Evolutionary conservation across 345 rosid genomes (phyloP).

Genomic region (Bruguiera parviflora): DNA sequence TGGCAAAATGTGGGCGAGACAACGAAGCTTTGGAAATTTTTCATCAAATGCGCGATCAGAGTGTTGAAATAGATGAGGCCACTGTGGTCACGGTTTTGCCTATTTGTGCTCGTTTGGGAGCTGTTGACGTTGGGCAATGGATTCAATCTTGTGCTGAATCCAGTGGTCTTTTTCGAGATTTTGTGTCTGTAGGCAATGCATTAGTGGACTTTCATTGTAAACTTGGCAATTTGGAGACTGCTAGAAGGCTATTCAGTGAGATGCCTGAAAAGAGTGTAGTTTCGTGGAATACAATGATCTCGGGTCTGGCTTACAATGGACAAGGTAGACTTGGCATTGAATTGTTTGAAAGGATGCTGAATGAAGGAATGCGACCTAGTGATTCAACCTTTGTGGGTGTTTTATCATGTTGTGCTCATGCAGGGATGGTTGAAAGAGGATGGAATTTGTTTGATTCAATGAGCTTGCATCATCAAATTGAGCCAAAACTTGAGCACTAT

Average conservation of each 20-base stretch:
- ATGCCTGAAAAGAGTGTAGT: conserved; percentile 51
- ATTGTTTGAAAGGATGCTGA: conserved; percentile 53
- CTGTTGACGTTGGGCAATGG: conserved; percentile 46
- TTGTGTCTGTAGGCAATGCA: conserved; percentile 57
- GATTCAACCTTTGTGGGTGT: conserved; percentile 48
- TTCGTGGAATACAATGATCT: conserved; percentile 70
- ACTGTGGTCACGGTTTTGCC: conserved; percentile 61
- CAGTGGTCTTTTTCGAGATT: conserved; percentile 30
- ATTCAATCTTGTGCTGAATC: conserved; percentile 52
- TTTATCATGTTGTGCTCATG: conserved; percentile 61
- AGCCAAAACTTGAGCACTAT: conserved; percentile 57
- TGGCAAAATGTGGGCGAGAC: conserved; percentile 52
- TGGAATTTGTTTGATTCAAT: conserved; percentile 47
- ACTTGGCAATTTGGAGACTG: conserved; percentile 51
- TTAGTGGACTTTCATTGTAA: conserved; percentile 59
- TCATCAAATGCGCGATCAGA: conserved; percentile 54
- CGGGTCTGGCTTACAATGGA: conserved; percentile 60
- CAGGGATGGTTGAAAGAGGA: conserved; percentile 53
- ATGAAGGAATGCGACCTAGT: conserved; percentile 42
- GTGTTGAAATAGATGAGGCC: conserved; percentile 57
- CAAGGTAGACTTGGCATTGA: conserved; percentile 50
- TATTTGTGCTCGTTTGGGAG: conserved; percentile 57
- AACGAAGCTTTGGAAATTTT: conserved; percentile 58
- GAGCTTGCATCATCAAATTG: conserved; percentile 33
- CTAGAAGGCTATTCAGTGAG: conserved; percentile 34